Evolutionary conservation across 2,329 filamentous ascomycete species (phyloP), one percentile per base, ranked within the genome.

Genomic region (Nakataea oryzae): DNA sequence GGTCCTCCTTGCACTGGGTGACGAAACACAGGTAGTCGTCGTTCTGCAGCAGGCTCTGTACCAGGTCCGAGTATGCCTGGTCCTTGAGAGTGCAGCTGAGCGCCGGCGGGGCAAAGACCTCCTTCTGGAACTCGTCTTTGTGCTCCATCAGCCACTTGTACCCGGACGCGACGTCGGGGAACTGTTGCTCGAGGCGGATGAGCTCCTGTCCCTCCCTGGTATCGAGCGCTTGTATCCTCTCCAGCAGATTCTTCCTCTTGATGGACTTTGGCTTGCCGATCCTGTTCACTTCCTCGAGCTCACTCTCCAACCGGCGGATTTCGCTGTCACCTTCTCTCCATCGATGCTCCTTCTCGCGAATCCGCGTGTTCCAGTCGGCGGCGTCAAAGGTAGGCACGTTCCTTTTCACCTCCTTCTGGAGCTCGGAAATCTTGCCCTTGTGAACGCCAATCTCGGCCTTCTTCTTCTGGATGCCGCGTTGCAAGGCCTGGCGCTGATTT

Each of bases 141-240:
- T 99, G 86, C 2, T 85, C 73, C 69, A 90, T 82, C 60, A 97
- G 81, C 93, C 93, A 99, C 55, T 86, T 80, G 86, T 91, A 96
- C 2, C 87, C 91, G 66, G 71, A 77, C 13, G 82, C 82, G 2
- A 88, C 85, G 62, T 97, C 89, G 0, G 71, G 71, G 13, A 87
- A 88, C 0, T 81, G 21, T 7, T 71, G 79, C 61, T 78, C 79
- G 62, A 99, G 80, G 66, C 88, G 85, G 59, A 76, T 84, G 62
- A 89, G 78, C 66, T 91, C 87, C 69, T 90, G 88, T 7, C 92
- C 93, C 64, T 86, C 80, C 67, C 89, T 84, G 1, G 91, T 93
- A 59, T 91, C 81, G 17, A 96, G 79, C 24, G 71, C 71, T 27
- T 73, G 74, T 27, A 83, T 67, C 0, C 80, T 78, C 0, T 67